Evolutionary conservation across 805 yeast genomes (phyloP).

Genomic region (Cyberlindnera mrakii): DNA sequence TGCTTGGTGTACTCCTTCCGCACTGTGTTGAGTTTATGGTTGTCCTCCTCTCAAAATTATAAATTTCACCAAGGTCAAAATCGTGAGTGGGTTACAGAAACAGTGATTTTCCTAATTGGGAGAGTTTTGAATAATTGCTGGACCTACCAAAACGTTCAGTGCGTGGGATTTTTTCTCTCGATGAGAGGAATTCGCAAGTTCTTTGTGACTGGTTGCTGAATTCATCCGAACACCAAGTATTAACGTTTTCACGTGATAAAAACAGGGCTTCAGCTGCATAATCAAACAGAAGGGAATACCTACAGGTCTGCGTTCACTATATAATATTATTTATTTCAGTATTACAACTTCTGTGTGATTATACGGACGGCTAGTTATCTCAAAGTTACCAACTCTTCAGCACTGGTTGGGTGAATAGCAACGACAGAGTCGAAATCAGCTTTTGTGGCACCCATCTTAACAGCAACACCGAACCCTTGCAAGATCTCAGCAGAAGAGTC

Average conservation of each 20-base stretch:
- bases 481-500: slow-evolving; percentile 86
- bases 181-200: background rate
- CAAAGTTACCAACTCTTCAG: slow-evolving; percentile 90
- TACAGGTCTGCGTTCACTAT: no score
- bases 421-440: slow-evolving; percentile 92
- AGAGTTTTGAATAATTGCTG: background rate
- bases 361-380: slow-evolving; percentile 15
- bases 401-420: slow-evolving; percentile 98
- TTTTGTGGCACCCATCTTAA: slow-evolving; percentile 99
- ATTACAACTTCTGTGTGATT: no score
- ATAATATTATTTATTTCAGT: no score
- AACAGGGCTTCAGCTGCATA: background rate
- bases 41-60: slow-evolving; percentile 8
- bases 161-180: background rate
- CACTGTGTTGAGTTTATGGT: background rate
- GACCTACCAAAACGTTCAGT: background rate
- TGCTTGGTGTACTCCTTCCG: slow-evolving; percentile 5
- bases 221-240: background rate
- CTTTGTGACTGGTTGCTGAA: background rate
- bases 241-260: background rate
- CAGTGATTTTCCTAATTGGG: slow-evolving; percentile 9
- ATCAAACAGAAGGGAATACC: background rate
- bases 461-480: slow-evolving; percentile 98
- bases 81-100: slow-evolving; percentile 19
- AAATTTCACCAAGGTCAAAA: slow-evolving; percentile 14